Conservation (phyloP, 306 rosid species). For the Delonix regia region DNA sequence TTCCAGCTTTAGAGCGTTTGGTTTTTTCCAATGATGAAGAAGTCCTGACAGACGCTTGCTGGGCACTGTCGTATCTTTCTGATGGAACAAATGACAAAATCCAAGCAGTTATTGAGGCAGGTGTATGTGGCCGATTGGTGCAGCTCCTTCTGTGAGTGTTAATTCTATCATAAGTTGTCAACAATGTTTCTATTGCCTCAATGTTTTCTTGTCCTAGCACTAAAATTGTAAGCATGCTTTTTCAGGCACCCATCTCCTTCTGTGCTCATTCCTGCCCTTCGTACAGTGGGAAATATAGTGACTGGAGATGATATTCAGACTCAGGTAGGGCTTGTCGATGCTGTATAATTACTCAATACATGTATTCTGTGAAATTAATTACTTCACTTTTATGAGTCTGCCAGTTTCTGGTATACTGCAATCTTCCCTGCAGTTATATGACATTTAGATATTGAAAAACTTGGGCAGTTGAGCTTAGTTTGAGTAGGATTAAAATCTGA, state of each 20-base stretch:
- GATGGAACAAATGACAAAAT: constrained; percentile 94
- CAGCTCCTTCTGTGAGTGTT: constrained; percentile 84
- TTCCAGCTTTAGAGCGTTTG: constrained; percentile 87
- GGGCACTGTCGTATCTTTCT: constrained; percentile 92
- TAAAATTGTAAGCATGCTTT: constrained; percentile 22
- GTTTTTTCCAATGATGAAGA: constrained; percentile 92
- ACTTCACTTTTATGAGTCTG: not conserved
- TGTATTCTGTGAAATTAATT: not conserved
- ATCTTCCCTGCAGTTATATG: not conserved
- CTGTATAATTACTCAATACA: not conserved
- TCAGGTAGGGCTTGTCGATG: constrained; percentile 54
- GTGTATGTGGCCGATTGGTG: constrained; percentile 74
- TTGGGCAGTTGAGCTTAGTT: not conserved
- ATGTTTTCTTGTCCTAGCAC: not conserved
- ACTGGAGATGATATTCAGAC: constrained; percentile 91
- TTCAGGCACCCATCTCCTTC: constrained; percentile 89
- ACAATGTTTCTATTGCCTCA: not conserved
- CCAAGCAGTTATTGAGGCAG: constrained; percentile 93
- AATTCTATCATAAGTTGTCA: not conserved
- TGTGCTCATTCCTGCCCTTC: constrained; percentile 89
- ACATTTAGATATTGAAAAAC: not conserved
- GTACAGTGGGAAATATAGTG: constrained; percentile 93
- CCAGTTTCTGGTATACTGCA: not conserved
- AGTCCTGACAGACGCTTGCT: constrained; percentile 89
- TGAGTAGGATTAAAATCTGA: not conserved